Evolutionary conservation across 805 yeast genomes (phyloP), one percentile per base, ranked within the genome.

Genomic region (Barnettozyma wickerhamii): DNA sequence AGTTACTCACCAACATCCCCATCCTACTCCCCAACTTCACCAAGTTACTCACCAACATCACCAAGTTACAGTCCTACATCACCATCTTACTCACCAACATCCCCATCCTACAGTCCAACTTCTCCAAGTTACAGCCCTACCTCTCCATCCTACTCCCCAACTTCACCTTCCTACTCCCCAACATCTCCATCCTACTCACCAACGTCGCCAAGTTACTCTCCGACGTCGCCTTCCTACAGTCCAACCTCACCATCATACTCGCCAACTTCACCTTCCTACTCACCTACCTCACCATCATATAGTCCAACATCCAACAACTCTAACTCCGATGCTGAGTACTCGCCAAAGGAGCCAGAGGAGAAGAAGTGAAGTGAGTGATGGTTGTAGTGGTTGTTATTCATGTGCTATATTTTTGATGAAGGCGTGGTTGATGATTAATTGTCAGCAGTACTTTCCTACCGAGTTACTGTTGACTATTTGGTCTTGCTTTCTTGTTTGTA

Each of bases 1-100:
- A 54, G 64, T 5, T 83, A 82, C 56, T 69, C 78, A 0, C 91
- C 93, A 47, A 86, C 95, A 0, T 81, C 91, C 0, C 97, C 96
- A 45, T 51, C 66, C 1, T 87, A 87, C 62, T 72, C 82, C 1
- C 95, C 95, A 35, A 84, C 88, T 0, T 75, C 84, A 4, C 88
- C 89, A 56, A 50, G 67, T 1, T 86, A 86, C 56, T 72, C 83
- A 1, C 95, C 95, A 49, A 86, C 95, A 0, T 81, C 93, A 0
- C 97, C 97, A 48, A 55, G 65, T 7, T 83, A 82, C 55, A 69
- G 77, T 0, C 93, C 93, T 40, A 82, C 90, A 0, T 78, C 88
- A 0, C 93, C 95, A 51, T 55, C 69, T 13, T 84, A 82, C 62
- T 68, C 77, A 0, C 88, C 87, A 37, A 78, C 85, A 3, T 75